A percentile compares a stretch with the other conserved stretches of the same genome.
These are phyloP conservation scores for Gardenia jasminoides DNA, from an alignment of 257 asterid genomes.

Conservation along the genomic window DNA sequence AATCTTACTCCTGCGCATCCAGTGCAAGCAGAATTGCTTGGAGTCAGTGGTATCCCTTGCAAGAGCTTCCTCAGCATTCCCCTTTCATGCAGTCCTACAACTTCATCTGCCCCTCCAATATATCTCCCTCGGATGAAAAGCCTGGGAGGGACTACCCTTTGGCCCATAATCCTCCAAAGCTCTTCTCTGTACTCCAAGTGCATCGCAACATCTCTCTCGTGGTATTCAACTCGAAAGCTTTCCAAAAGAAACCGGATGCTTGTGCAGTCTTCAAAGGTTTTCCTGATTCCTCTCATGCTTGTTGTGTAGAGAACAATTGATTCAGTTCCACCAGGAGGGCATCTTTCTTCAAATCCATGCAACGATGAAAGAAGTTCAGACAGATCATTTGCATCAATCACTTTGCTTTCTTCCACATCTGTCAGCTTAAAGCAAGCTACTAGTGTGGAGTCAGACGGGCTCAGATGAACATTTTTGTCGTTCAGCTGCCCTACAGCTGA, in stretches of 20 bases:
- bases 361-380: not conserved
- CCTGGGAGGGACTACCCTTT: conserved; percentile 68
- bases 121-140: conserved; percentile 57
- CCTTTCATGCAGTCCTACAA: conserved; percentile 60
- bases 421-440: conserved; percentile 9
- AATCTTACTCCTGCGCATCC: conserved; percentile 62
- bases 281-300: conserved; percentile 70
- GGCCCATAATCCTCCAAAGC: conserved; percentile 52
- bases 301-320: conserved; percentile 65
- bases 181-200: conserved; percentile 71
- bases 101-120: conserved; percentile 82
- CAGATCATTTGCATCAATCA: conserved; percentile 9
- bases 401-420: conserved; percentile 16
- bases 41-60: conserved; percentile 49
- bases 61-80: conserved; percentile 48
- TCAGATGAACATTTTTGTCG: not conserved
- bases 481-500: conserved; percentile 4
- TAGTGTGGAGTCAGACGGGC: conserved; percentile 11
- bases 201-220: conserved; percentile 72
- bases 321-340: conserved; percentile 58
- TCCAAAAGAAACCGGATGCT: conserved; percentile 51
- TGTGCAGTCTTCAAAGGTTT: conserved; percentile 72
- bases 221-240: conserved; percentile 48
- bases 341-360: conserved; percentile 36
- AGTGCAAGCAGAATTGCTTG: conserved; percentile 37